Evolutionary conservation across 371 early-diverging fungal genomes (phyloP), one percentile per base, ranked within the genome.

Genomic region (Haplosporangium sp.): DNA sequence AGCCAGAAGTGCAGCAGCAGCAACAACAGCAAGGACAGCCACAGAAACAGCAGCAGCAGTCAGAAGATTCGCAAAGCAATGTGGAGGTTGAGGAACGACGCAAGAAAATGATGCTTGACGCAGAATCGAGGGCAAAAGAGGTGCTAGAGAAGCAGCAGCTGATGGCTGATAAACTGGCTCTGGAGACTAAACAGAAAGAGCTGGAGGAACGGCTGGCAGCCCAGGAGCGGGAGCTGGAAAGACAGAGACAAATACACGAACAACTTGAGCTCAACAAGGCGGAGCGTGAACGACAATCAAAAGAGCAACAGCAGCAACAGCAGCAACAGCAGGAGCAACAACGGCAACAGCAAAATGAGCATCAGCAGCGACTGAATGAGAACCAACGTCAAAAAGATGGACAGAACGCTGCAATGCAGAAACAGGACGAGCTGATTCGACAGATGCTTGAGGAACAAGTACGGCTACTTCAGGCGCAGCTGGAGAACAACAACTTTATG

Each of bases 391-490:
- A 65, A 40, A 12, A 58, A 43, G 42, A 43, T 1, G 41, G 54
- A 36, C 42, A 55, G 12, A 46, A 36, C 4, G 29, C 29, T 29
- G 29, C 29, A 18, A 37, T 16, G 20, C 52, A 51, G 46, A 38
- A n/a, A 13, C 16, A 16, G 1, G 29, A 52, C 53, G 74, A 42
- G 8, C 20, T 41, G 18, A 56, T 62, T 9, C 63, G 56, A 1
- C 62, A 68, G 37, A 46, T 54, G 42, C 56, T 69, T n/a, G 69
- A 74, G 50, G 65, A 74, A 54, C 75, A 74, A 41, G 53, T 74
- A 5, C 69, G 69, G 46, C 36, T 61, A 53, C 58, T 74, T 4
- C 59, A 64, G 37, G 75, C 64, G 1, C 63, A 73, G n/a, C 40
- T 73, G 48, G 55, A 51, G 11, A 47, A 16, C 21, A 59, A 37